phyloP scores from a whole-genome alignment of 148 eudicot genomes.

The Persicaria maculosa region DNA sequence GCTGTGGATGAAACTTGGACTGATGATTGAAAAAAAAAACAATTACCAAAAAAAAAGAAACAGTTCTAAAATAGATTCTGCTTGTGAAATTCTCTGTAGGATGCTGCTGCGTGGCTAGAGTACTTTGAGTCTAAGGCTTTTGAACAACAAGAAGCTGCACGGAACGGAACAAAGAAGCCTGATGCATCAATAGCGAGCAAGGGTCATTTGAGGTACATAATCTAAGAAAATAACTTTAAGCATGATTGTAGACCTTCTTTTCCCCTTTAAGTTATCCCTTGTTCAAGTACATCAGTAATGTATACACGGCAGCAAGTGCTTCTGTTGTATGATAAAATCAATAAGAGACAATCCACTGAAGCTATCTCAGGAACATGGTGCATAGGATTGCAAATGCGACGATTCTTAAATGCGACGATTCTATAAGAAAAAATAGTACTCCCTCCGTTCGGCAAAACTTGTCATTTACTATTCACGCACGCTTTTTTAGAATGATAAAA shows the following conservation, averaged over 20 bases:
- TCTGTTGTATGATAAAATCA: neutral
- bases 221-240: neutral
- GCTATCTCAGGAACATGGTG: neutral
- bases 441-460: no score
- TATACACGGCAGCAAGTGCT: neutral
- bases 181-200: conserved; percentile 99
- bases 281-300: no score
- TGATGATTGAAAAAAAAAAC: neutral
- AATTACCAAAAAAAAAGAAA: neutral
- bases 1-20: neutral
- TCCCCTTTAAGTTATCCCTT: no score
- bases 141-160: conserved; percentile 99
- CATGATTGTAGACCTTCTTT: neutral
- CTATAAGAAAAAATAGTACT: no score
- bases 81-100: conserved; percentile 36
- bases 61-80: neutral
- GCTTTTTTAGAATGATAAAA: no score
- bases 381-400: neutral
- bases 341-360: neutral
- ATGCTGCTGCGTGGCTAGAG: conserved; percentile 99
- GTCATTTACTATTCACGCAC: no score
- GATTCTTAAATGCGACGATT: no score
- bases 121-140: conserved; percentile 99
- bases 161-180: conserved; percentile 93
- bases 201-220: conserved; percentile 81